These are phyloP conservation scores for Termitomyces eurrhizus DNA, from an alignment of 768 basidiomycete species.

Conservation along the genomic window DNA sequence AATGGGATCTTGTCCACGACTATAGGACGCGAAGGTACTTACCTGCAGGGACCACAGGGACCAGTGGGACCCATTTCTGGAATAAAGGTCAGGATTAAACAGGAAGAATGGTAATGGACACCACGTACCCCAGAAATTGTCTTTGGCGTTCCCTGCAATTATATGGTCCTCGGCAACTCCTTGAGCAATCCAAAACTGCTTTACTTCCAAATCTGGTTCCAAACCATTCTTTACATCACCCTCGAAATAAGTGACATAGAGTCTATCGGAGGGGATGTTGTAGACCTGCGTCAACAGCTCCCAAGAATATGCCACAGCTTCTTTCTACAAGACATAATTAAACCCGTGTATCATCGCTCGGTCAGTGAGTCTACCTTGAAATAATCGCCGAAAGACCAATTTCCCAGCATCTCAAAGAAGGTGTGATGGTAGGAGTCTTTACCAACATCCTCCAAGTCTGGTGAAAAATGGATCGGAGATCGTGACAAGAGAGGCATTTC, in stretches of 20 bases:
- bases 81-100: slow-evolving; percentile 6
- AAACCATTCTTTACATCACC: slow-evolving; percentile 85
- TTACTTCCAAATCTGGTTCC: slow-evolving; percentile 86
- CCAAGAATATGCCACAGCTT: slow-evolving; percentile 93
- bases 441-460: slow-evolving; percentile 98
- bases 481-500: neutral
- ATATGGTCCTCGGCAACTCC: slow-evolving; percentile 90
- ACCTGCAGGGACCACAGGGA: slow-evolving; percentile 97
- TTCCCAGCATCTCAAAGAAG: slow-evolving; percentile 99
- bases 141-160: slow-evolving; percentile 90
- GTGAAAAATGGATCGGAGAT: neutral
- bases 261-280: slow-evolving; percentile 80
- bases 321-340: slow-evolving; percentile 53
- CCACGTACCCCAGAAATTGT: slow-evolving; percentile 95
- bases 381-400: slow-evolving; percentile 99
- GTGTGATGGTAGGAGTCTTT: slow-evolving; percentile 98
- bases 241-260: slow-evolving; percentile 98
- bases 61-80: slow-evolving; percentile 98
- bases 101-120: neutral
- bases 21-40: slow-evolving; percentile 11
- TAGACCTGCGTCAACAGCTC: slow-evolving; percentile 89
- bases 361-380: slow-evolving; percentile 69
- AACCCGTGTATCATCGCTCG: slow-evolving; percentile 9
- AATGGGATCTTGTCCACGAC: neutral
- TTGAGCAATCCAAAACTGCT: slow-evolving; percentile 81